Percentiles rank a stretch among this genome's conserved stretches.
Conservation (phyloP, 306 rosid species). For the Trichosanthes truncata region DNA sequence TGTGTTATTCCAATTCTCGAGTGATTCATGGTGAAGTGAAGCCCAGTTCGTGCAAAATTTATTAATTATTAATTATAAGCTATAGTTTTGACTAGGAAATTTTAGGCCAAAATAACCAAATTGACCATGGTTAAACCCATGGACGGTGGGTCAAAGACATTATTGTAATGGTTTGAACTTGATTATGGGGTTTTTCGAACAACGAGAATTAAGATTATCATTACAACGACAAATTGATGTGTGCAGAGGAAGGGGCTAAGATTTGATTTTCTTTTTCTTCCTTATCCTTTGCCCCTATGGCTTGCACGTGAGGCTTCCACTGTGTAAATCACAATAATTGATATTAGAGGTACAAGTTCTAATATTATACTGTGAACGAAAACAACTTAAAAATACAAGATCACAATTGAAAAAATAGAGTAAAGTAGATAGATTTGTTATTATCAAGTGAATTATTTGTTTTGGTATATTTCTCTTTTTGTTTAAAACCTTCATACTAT, state of each 20-base stretch:
- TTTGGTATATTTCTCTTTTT: too few species aligned
- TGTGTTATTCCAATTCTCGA: background rate
- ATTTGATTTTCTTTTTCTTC: background rate
- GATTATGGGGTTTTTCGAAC: background rate
- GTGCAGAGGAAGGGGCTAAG: background rate
- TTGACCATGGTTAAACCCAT: background rate
- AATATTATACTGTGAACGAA: too few species aligned
- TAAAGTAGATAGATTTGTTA: too few species aligned
- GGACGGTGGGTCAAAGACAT: background rate
- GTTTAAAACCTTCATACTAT: too few species aligned
- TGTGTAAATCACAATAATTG: background rate
- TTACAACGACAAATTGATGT: background rate
- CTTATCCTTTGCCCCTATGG: background rate
- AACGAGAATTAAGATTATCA: background rate
- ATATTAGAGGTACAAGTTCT: too few species aligned
- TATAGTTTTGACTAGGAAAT: background rate
- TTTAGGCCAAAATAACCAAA: background rate
- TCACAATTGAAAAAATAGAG: too few species aligned
- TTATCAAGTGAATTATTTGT: too few species aligned
- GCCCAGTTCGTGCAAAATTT: background rate
- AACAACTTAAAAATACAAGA: too few species aligned
- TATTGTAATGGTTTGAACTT: background rate
- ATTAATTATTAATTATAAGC: background rate
- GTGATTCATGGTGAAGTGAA: background rate
- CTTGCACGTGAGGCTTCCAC: background rate